Conservation (phyloP, 345 rosid species). For the Microcos paniculata region DNA sequence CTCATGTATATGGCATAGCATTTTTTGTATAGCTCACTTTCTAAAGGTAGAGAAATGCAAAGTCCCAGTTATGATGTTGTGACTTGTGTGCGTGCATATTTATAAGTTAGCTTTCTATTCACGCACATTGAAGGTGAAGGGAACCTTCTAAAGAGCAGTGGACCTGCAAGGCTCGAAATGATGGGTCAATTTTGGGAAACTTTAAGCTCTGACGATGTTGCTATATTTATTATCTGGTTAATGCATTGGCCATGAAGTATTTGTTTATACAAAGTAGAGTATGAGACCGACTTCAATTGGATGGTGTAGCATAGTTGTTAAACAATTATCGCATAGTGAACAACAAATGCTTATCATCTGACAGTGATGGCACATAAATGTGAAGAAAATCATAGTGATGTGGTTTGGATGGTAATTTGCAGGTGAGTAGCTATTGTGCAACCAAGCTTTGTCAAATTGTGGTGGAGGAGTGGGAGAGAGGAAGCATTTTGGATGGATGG, state of each 20-base stretch:
- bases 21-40: not conserved
- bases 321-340: not conserved
- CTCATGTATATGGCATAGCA: not conserved
- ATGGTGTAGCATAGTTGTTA: not conserved
- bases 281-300: not conserved
- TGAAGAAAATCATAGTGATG: not conserved
- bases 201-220: not conserved
- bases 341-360: not conserved
- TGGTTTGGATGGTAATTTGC: not conserved
- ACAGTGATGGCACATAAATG: not conserved
- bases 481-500: constrained; percentile 37
- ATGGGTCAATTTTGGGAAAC: not conserved
- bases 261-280: not conserved
- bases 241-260: not conserved
- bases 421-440: constrained; percentile 60
- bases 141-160: not conserved
- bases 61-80: not conserved
- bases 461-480: constrained; percentile 49
- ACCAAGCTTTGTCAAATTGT: constrained; percentile 46
- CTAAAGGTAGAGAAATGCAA: not conserved
- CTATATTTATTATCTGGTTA: not conserved
- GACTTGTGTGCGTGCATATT: too few species aligned
- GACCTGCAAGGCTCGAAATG: not conserved
- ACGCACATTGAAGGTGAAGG: not conserved
- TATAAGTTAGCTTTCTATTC: not conserved